phyloP scores from a whole-genome alignment of 495 filamentous ascomycete species.

The Astrocystis sublimbata region DNA sequence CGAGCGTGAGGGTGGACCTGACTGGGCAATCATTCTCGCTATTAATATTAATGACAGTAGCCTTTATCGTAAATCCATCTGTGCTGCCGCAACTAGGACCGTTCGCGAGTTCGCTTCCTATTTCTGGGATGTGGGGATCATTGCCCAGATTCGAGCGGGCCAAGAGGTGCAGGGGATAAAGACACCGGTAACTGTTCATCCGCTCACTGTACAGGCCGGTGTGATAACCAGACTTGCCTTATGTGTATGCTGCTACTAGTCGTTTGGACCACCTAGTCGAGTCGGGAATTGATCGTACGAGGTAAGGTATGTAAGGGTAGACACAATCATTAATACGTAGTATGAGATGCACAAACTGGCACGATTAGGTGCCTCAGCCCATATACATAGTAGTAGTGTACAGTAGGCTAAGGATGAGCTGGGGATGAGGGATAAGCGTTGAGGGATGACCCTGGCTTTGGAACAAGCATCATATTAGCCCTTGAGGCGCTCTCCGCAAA shows the following conservation, averaged over 20 bases:
- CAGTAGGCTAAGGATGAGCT: neutral
- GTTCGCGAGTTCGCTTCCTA: slow-evolving; percentile 11
- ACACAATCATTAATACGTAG: neutral
- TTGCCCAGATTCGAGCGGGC: slow-evolving; percentile 4
- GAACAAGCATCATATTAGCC: slow-evolving; percentile 16
- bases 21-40: neutral
- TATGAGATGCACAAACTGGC: neutral
- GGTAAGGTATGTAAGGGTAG: neutral
- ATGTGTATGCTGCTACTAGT: neutral
- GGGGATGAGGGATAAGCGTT: neutral
- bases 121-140: slow-evolving; percentile 17
- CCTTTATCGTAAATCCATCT: neutral
- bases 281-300: slow-evolving; percentile 10
- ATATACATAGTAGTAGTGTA: too few species aligned
- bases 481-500: slow-evolving; percentile 15
- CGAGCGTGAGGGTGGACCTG: neutral
- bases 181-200: neutral
- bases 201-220: too few species aligned
- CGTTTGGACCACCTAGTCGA: slow-evolving; percentile 1
- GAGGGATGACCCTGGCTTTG: slow-evolving; percentile 13
- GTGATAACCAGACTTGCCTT: slow-evolving; percentile 1
- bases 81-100: neutral
- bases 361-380: neutral
- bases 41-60: slow-evolving; percentile 4
- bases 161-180: slow-evolving; percentile 7